Base-by-base conservation (phyloP, 768 basidiomycete genomes). In the Suillus occidentalis region DNA sequence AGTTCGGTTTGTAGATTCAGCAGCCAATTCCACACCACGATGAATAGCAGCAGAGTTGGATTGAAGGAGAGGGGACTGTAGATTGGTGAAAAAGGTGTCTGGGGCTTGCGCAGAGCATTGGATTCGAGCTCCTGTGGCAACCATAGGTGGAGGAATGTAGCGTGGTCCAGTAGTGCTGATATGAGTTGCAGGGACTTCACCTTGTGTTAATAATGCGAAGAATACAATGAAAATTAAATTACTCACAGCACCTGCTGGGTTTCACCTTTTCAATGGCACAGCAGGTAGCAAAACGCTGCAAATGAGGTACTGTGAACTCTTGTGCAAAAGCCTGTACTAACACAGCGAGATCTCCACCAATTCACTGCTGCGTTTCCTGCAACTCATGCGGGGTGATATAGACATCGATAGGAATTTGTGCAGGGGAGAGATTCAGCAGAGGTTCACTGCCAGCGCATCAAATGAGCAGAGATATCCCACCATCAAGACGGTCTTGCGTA, bases 291-390 rank as follows among this genome's bases (percentile, higher is more conserved):
- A 63, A 66, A 43, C 14, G 5, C n/a, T 39, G 57, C 22, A 63
- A 22, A 56, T 66, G 62, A 22, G 55, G 61, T 20, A 63, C 40
- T 9, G 49, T 49, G n/a, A 66, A 62, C n/a, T 66, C 65, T 50
- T 66, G 62, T 40, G 55, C 13, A 28, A 66, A 66, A 9, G 56
- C 62, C 31, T 66, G 65, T 22, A 63, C 49, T 16, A 65, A 40
- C 12, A 61, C 53, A 16, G 60, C n/a, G 3, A 56, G 6, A 22
- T 63, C 52, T 13, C 53, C 52, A 22, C 50, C 25, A 42, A 63
- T 31, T n/a, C 12, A 4, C 62, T 52, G 52, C 20, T 56, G 53
- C 13, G 8, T 9, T 42, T 63, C 62, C 22, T 56, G 62, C 50
- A 52, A 8, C 50, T 52, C 16, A 0, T 0, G 14, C 1, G 3